phyloP scores from a whole-genome alignment of 139 green algal genomes.

The Yamagishiella unicocca region DNA sequence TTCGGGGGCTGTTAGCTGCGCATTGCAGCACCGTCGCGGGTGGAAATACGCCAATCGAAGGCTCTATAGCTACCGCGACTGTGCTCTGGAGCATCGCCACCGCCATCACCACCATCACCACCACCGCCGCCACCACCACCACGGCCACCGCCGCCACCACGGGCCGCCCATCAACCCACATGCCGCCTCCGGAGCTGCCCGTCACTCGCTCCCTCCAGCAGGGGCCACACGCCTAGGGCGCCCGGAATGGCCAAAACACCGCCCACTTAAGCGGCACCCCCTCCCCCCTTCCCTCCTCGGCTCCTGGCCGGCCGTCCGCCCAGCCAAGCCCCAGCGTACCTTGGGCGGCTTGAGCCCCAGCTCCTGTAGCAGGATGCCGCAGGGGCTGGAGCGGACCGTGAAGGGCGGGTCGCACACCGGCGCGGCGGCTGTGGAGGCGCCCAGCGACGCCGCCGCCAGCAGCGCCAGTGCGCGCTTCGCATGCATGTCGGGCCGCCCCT shows the following conservation, averaged over 20 bases:
- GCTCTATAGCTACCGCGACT: background rate
- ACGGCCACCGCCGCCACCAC: too few relatives aligned
- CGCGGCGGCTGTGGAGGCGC: background rate
- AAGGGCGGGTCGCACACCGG: background rate
- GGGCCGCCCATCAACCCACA: too few relatives aligned
- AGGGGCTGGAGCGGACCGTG: conserved; percentile 7
- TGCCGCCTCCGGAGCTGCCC: too few relatives aligned
- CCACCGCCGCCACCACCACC: background rate
- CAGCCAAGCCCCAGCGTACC: background rate
- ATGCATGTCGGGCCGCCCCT: background rate
- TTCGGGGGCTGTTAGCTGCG: background rate
- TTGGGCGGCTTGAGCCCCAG: conserved; percentile 21
- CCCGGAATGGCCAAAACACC: background rate
- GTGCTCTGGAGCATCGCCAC: background rate
- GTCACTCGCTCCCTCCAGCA: too few relatives aligned
- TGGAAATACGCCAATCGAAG: background rate
- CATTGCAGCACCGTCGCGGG: background rate
- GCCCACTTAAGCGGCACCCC: background rate
- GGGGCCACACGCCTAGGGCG: background rate
- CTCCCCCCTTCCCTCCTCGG: background rate
- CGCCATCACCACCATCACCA: background rate
- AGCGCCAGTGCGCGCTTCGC: conserved; percentile 35
- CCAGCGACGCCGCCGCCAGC: conserved; percentile 5
- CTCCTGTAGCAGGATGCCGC: conserved; percentile 12
- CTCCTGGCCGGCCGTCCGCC: background rate